Percentiles rank a stretch among this genome's conserved stretches.
phyloP scores from a whole-genome alignment of 179 eudicot genomes.

The Patellifolia procumbens region DNA sequence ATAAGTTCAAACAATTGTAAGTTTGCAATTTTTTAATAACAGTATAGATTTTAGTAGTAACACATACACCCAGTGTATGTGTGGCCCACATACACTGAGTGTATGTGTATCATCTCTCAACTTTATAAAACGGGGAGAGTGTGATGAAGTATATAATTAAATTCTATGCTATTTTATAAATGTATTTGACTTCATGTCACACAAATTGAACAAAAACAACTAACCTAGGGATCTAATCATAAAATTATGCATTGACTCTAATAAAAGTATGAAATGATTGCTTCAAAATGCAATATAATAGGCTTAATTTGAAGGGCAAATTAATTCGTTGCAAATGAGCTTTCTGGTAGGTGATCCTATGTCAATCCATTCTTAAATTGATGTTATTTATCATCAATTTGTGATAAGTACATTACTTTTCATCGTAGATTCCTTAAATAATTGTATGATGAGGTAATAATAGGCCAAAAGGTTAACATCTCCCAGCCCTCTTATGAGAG shows the following conservation, averaged over 20 bases:
- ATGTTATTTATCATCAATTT: constrained; percentile 27
- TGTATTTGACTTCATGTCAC: too few relatives aligned
- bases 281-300: not conserved
- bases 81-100: too few relatives aligned
- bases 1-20: too few relatives aligned
- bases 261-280: not conserved
- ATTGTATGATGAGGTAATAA: constrained; percentile 11
- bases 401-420: constrained; percentile 16
- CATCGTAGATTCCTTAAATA: not conserved
- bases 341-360: constrained; percentile 15
- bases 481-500: not conserved
- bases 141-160: too few relatives aligned
- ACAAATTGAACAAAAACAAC: too few relatives aligned
- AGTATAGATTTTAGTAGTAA: too few relatives aligned
- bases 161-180: too few relatives aligned
- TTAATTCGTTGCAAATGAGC: constrained; percentile 20
- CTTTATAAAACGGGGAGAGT: too few relatives aligned
- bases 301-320: not conserved
- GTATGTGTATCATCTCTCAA: too few relatives aligned
- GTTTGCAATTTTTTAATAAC: too few relatives aligned
- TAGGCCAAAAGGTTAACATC: constrained; percentile 15
- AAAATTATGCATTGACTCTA: not conserved
- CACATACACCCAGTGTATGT: too few relatives aligned
- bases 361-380: constrained; percentile 19
- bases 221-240: too few relatives aligned